Evolutionary conservation across 192 early-diverging fungal genomes (phyloP).

Genomic region (Globomyces pollinis-pini): DNA sequence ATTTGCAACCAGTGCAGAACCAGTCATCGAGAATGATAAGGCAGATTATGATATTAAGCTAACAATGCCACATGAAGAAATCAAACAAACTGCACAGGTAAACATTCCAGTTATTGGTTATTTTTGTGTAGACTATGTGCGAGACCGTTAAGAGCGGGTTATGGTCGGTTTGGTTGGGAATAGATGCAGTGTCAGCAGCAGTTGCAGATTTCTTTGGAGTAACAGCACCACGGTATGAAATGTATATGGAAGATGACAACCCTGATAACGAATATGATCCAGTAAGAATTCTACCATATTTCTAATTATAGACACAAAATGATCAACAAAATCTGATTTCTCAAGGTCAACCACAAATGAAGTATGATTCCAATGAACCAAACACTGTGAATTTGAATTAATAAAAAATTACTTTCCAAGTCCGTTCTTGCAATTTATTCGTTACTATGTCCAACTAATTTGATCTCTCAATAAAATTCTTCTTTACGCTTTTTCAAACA

Average conservation of each 20-base stretch:
- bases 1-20: too few relatives aligned
- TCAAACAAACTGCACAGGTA: too few relatives aligned
- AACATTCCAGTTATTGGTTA: too few relatives aligned
- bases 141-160: neutral
- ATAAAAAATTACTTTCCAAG: too few relatives aligned
- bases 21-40: too few relatives aligned
- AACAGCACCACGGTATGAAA: constrained; percentile 2
- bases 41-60: too few relatives aligned
- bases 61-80: too few relatives aligned
- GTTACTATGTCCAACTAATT: neutral
- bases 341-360: too few relatives aligned
- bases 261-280: neutral
- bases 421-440: too few relatives aligned
- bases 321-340: neutral
- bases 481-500: constrained; percentile 2
- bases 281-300: neutral
- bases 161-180: neutral
- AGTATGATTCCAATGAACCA: too few relatives aligned
- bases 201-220: neutral
- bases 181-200: neutral
- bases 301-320: neutral
- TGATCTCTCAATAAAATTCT: neutral
- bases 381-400: too few relatives aligned
- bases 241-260: neutral
- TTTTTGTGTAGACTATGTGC: too few relatives aligned